phyloP scores from a whole-genome alignment of 768 basidiomycete species.

The Pleurotus ostreatus region DNA sequence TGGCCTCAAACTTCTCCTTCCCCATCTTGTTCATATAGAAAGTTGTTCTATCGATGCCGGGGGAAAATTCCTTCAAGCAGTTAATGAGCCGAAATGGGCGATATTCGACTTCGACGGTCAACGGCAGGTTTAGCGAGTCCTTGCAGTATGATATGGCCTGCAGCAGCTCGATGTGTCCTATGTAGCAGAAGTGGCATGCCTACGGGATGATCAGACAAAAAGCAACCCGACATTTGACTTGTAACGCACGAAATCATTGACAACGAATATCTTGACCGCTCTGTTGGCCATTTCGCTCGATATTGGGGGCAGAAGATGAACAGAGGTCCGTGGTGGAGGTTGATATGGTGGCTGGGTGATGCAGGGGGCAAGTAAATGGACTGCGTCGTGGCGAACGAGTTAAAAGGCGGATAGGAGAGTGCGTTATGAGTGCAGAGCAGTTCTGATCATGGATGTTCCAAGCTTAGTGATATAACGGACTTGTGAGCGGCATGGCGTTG shows the following conservation, averaged over 20 bases:
- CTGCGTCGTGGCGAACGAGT: neutral
- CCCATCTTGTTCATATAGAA: conserved; percentile 48
- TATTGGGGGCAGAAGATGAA: no score
- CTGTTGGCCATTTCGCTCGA: conserved; percentile 28
- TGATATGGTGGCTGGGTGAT: neutral
- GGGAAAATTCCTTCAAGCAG: conserved; percentile 31
- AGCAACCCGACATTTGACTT: conserved; percentile 18
- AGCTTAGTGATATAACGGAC: conserved; percentile 8
- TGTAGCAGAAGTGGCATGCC: conserved; percentile 51
- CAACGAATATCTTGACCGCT: conserved; percentile 57
- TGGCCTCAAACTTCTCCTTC: conserved; percentile 47
- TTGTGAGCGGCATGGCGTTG: neutral
- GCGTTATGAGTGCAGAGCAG: neutral
- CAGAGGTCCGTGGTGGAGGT: no score
- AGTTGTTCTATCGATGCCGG: conserved; percentile 34
- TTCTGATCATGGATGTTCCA: conserved; percentile 2
- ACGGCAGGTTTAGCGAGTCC: conserved; percentile 41
- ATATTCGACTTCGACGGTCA: conserved; percentile 49
- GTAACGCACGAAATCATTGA: conserved; percentile 57
- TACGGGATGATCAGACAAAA: conserved; percentile 13
- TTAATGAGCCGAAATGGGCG: conserved; percentile 48
- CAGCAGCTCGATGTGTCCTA: conserved; percentile 49
- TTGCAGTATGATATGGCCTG: conserved; percentile 45
- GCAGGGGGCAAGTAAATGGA: neutral
- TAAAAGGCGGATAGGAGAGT: neutral